phyloP scores from a whole-genome alignment of 192 early-diverging fungal species.

The Kickxella alabastrina region DNA sequence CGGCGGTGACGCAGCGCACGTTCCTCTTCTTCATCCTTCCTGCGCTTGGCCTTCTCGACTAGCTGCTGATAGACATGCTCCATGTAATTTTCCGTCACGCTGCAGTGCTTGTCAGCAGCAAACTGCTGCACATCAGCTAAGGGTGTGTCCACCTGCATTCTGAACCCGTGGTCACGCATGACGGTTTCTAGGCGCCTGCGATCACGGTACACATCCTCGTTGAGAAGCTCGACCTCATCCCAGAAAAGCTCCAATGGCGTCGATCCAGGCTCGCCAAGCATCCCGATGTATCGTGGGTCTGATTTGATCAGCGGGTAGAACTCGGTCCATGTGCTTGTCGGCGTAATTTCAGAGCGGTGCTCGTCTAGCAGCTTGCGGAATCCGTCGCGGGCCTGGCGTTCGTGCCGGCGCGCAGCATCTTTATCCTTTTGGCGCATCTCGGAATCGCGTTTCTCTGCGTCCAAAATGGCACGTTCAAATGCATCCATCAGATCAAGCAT shows the following conservation, averaged over 20 bases:
- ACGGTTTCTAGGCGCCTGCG: conserved; percentile 57
- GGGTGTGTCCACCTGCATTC: conserved; percentile 8
- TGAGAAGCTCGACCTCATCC: conserved; percentile 80
- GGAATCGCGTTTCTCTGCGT: conserved; percentile 63
- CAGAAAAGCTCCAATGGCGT: conserved; percentile 91
- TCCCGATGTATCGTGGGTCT: conserved; percentile 63
- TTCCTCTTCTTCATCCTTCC: conserved; percentile 68
- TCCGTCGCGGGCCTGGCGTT: conserved; percentile 69
- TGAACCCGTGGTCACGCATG: conserved; percentile 33
- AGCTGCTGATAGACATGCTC: conserved; percentile 50
- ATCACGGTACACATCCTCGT: conserved; percentile 68
- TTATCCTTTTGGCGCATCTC: conserved; percentile 55
- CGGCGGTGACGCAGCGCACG: conserved; percentile 63
- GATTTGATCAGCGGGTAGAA: conserved; percentile 69
- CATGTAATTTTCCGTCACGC: conserved; percentile 1
- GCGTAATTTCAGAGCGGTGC: conserved; percentile 57
- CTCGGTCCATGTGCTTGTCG: conserved; percentile 81
- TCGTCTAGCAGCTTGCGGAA: conserved; percentile 70
- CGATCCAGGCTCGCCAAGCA: conserved; percentile 80
- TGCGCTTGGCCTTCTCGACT: conserved; percentile 55
- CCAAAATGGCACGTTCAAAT: conserved; percentile 64
- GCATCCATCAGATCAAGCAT: conserved; percentile 75
- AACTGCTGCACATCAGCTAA: conserved; percentile 46
- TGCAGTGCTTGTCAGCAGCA: conserved; percentile 13
- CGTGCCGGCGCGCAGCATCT: conserved; percentile 51